Evolutionary conservation across 805 yeast genomes (phyloP).

Genomic region (Metschnikowia orientalis): DNA sequence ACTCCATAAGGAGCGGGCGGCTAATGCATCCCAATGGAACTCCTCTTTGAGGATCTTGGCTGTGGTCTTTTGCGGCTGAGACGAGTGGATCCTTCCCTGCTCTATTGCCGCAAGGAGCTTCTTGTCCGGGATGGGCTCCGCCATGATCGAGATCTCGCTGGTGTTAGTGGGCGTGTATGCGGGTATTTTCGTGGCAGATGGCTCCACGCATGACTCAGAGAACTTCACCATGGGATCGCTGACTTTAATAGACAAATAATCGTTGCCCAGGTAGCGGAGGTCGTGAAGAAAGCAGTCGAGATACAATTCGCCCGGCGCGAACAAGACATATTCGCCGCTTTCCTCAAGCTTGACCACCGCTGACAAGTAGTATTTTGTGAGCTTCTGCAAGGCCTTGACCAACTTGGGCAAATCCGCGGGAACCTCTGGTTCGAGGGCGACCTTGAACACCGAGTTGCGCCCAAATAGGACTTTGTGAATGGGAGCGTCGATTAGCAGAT

Average conservation of each 20-base stretch:
- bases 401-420: slow-evolving; percentile 78
- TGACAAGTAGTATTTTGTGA: slow-evolving; percentile 63
- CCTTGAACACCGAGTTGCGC: slow-evolving; percentile 61
- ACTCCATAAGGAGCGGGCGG: slow-evolving; percentile 78
- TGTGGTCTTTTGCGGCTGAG: slow-evolving; percentile 38
- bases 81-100: slow-evolving; percentile 37
- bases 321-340: slow-evolving; percentile 77
- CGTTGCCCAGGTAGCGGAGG: slow-evolving; percentile 56
- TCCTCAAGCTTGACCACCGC: slow-evolving; percentile 72
- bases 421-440: slow-evolving; percentile 75
- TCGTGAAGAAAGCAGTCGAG: slow-evolving; percentile 81
- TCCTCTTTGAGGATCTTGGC: slow-evolving; percentile 52
- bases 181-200: slow-evolving; percentile 63
- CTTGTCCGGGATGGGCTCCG: slow-evolving; percentile 62
- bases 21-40: slow-evolving; percentile 78
- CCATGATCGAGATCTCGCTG: slow-evolving; percentile 60
- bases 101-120: slow-evolving; percentile 55
- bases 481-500: slow-evolving; percentile 13
- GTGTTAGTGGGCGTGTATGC: slow-evolving; percentile 52
- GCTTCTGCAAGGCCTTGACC: slow-evolving; percentile 60
- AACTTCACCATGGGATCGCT: slow-evolving; percentile 82
- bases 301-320: slow-evolving; percentile 85
- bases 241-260: slow-evolving; percentile 65
- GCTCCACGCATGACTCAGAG: slow-evolving; percentile 67
- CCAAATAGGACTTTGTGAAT: slow-evolving; percentile 43